These are phyloP conservation scores for Catenaria anguillulae DNA, from an alignment of 371 early-diverging fungal species.

Conservation along the genomic window DNA sequence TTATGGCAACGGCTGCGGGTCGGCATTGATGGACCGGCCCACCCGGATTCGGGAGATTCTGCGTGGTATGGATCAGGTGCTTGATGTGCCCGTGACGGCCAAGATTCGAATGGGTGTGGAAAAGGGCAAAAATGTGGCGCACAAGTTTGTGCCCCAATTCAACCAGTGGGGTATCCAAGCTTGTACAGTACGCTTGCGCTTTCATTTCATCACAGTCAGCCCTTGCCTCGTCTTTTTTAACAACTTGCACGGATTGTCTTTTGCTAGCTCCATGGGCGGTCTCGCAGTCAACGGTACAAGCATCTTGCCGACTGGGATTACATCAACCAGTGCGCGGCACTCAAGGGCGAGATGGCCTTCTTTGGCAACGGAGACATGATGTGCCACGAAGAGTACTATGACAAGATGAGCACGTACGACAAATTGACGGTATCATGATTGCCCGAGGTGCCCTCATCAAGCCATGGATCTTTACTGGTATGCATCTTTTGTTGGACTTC, in stretches of 20 bases:
- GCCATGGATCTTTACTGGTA: conserved; percentile 85
- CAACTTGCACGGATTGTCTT: too few species aligned
- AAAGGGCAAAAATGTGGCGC: conserved; percentile 47
- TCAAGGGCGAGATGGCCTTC: conserved; percentile 12
- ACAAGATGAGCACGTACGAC: conserved; percentile 27
- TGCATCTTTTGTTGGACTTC: too few species aligned
- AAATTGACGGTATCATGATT: conserved; percentile 86
- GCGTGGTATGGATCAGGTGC: conserved; percentile 48
- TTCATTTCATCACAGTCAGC: conserved; percentile 4
- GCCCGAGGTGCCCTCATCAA: conserved; percentile 82
- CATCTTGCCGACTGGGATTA: conserved; percentile 84
- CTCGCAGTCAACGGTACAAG: conserved; percentile 83
- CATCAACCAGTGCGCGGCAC: conserved; percentile 39
- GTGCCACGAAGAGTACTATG: conserved; percentile 70
- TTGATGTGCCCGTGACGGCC: conserved; percentile 71
- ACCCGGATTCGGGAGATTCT: conserved; percentile 60
- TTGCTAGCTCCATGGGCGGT: conserved; percentile 64
- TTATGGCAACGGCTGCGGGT: conserved; percentile 67
- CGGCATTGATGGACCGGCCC: conserved; percentile 53
- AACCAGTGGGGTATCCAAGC: conserved; percentile 43
- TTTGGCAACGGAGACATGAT: conserved; percentile 86
- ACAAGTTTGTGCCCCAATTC: conserved; percentile 53
- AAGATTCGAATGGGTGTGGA: conserved; percentile 78
- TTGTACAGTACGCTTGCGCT: too few species aligned
- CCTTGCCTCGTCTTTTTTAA: conserved; percentile 10